These are phyloP conservation scores for Medicago ruthenica DNA, from an alignment of 306 rosid species.

Conservation along the genomic window DNA sequence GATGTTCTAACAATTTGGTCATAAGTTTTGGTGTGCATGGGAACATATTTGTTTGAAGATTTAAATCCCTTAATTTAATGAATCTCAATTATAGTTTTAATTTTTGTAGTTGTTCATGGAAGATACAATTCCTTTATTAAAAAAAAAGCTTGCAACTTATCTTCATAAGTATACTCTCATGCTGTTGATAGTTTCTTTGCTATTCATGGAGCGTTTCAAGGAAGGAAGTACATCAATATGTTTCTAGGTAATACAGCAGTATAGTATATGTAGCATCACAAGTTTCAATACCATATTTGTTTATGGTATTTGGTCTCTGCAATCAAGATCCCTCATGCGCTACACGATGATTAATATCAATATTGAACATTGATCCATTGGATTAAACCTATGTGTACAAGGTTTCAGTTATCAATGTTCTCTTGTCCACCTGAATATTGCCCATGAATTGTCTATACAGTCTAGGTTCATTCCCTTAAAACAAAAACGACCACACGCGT, in stretches of 20 bases:
- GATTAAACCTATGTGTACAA: slow-evolving; percentile 39
- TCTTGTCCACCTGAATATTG: slow-evolving; percentile 42
- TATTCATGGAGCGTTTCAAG: slow-evolving; percentile 31
- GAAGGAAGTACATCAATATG: slow-evolving; percentile 49
- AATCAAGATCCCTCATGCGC: slow-evolving; percentile 55
- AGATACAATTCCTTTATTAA: no score
- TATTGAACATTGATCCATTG: slow-evolving; percentile 61
- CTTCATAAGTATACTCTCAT: slow-evolving; percentile 43
- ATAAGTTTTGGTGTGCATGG: no score
- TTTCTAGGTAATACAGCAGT: slow-evolving; percentile 37
- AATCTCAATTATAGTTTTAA: no score
- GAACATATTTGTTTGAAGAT: no score
- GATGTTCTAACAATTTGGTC: no score
- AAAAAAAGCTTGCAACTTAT: background rate
- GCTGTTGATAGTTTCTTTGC: slow-evolving; percentile 37
- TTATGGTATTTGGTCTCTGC: slow-evolving; percentile 22
- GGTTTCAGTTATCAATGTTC: slow-evolving; percentile 54
- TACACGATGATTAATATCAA: slow-evolving; percentile 62
- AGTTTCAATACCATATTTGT: slow-evolving; percentile 40
- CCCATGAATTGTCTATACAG: slow-evolving; percentile 28
- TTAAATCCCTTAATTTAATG: no score
- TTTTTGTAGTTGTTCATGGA: no score
- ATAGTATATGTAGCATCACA: slow-evolving; percentile 48
- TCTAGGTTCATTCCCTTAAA: slow-evolving; percentile 49
- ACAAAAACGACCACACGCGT: slow-evolving; percentile 31